Evolutionary conservation across 805 yeast species (phyloP).

Genomic region (Saccharomycopsis sp.): DNA sequence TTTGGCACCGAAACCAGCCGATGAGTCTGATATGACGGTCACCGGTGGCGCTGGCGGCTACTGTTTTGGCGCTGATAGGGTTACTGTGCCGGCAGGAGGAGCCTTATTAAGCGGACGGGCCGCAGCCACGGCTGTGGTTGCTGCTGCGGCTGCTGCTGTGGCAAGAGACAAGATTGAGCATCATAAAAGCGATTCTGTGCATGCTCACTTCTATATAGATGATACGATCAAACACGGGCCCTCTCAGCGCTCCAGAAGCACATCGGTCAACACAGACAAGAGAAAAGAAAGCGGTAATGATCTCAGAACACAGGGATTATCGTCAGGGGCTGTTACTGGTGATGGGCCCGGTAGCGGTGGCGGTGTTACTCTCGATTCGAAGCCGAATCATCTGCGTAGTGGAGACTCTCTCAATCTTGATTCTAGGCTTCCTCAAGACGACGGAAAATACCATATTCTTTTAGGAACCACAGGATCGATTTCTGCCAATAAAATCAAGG

Average conservation of each 20-base stretch:
- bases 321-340: not conserved
- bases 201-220: conserved; percentile 72
- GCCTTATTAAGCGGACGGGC: conserved; percentile 36
- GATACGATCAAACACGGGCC: conserved; percentile 53
- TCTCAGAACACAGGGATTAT: not conserved
- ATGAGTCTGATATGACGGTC: conserved; percentile 9
- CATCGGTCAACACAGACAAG: conserved; percentile 29
- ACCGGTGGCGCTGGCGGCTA: conserved; percentile 5
- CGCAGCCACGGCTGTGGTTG: conserved; percentile 34
- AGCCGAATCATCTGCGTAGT: not conserved
- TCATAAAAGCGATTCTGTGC: conserved; percentile 54
- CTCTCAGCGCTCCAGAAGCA: conserved; percentile 29
- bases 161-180: conserved; percentile 26
- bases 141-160: conserved; percentile 34
- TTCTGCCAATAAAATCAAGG: conserved; percentile 73
- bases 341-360: not conserved
- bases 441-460: conserved; percentile 78
- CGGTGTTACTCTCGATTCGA: not conserved
- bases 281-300: not conserved
- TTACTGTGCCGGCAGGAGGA: conserved; percentile 42
- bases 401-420: conserved; percentile 48
- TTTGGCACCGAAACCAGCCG: not conserved
- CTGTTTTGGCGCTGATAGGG: conserved; percentile 20
- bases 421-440: conserved; percentile 68
- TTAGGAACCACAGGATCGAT: conserved; percentile 87